These are phyloP conservation scores for Zostera marina DNA, from an alignment of 116 monocot genomes.

Conservation along the genomic window DNA sequence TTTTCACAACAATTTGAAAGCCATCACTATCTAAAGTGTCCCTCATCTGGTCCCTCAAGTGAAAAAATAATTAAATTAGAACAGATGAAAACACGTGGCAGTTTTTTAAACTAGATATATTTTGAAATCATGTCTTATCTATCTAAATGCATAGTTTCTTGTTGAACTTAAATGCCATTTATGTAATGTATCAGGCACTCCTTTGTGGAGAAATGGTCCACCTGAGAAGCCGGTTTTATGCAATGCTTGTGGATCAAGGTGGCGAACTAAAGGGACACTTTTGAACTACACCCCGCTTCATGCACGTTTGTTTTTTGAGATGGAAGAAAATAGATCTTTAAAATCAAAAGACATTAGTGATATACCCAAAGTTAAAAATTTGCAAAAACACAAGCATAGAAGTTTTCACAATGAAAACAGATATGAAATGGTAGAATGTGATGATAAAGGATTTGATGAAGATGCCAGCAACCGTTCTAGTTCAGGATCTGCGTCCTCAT, in stretches of 20 bases:
- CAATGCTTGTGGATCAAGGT: slow-evolving; percentile 98
- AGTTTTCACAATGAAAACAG: slow-evolving; percentile 10
- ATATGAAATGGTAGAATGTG: slow-evolving; percentile 25
- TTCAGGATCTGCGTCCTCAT: slow-evolving; percentile 84
- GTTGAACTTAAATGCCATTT: neutral
- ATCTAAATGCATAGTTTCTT: neutral
- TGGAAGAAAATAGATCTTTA: slow-evolving; percentile 22
- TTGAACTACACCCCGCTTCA: slow-evolving; percentile 86
- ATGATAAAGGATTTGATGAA: slow-evolving; percentile 27
- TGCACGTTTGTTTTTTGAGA: slow-evolving; percentile 40
- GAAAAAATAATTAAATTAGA: no score
- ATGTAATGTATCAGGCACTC: slow-evolving; percentile 46
- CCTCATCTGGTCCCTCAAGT: no score
- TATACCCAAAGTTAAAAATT: slow-evolving; percentile 32
- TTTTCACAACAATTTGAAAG: no score
- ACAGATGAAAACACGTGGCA: no score
- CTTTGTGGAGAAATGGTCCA: slow-evolving; percentile 96
- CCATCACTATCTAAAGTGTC: no score
- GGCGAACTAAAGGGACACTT: slow-evolving; percentile 90
- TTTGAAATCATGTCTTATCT: neutral
- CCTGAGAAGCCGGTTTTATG: slow-evolving; percentile 93
- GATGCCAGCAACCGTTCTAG: slow-evolving; percentile 60
- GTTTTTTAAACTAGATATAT: neutral
- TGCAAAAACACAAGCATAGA: slow-evolving; percentile 33
- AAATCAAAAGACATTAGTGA: slow-evolving; percentile 25